A percentile compares a stretch with the other conserved stretches of the same genome.
phyloP scores from a whole-genome alignment of 495 filamentous ascomycete genomes.

The Arthonia radiata region DNA sequence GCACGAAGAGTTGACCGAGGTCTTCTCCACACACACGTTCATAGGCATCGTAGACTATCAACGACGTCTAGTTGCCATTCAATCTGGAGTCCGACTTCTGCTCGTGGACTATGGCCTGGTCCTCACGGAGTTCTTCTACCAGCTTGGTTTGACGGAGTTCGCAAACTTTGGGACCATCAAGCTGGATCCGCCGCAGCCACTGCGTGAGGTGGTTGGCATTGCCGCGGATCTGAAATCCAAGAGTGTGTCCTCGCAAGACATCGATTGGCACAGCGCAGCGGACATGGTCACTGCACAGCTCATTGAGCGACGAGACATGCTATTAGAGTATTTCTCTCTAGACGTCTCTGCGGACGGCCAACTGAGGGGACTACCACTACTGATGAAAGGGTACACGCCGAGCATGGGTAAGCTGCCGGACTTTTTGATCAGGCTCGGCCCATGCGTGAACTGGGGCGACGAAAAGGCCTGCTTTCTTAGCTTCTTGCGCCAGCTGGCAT shows the following conservation, averaged over 20 bases:
- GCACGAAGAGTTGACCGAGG: slow-evolving; percentile 74
- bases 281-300: slow-evolving; percentile 34
- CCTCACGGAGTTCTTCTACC: slow-evolving; percentile 81
- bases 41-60: slow-evolving; percentile 78
- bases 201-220: slow-evolving; percentile 44
- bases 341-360: slow-evolving; percentile 59
- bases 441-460: slow-evolving; percentile 62
- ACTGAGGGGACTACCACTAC: slow-evolving; percentile 51
- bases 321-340: slow-evolving; percentile 76
- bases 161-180: slow-evolving; percentile 76
- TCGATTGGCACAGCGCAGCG: slow-evolving; percentile 35
- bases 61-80: slow-evolving; percentile 71
- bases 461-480: slow-evolving; percentile 72
- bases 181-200: slow-evolving; percentile 48
- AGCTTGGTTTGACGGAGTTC: slow-evolving; percentile 87
- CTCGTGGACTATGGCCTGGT: slow-evolving; percentile 84
- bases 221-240: too few species aligned
- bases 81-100: slow-evolving; percentile 78
- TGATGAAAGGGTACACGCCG: slow-evolving; percentile 76
- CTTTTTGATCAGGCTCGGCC: slow-evolving; percentile 73
- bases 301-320: slow-evolving; percentile 56
- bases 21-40: slow-evolving; percentile 76
- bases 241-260: too few species aligned
- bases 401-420: slow-evolving; percentile 63
- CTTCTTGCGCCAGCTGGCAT: slow-evolving; percentile 69